phyloP scores from a whole-genome alignment of 2,329 filamentous ascomycete genomes.

The Sordariomycetes sp. region DNA sequence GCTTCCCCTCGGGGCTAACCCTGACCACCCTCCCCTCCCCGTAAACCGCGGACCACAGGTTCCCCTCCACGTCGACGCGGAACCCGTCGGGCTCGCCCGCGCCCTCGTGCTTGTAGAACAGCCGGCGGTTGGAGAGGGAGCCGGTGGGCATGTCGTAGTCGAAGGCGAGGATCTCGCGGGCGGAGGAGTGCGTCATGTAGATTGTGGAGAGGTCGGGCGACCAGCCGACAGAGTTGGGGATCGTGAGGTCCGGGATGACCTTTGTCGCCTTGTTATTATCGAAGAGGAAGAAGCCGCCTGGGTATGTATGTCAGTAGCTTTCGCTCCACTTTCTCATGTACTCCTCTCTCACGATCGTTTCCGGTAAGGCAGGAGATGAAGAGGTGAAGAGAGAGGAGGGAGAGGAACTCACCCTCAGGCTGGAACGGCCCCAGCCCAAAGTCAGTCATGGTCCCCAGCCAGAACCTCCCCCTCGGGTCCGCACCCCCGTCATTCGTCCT shows the following conservation, averaged over 20 bases:
- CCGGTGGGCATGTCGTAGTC: slow-evolving; percentile 58
- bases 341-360: no score
- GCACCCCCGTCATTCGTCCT: slow-evolving; percentile 72
- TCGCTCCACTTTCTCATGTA: not conserved
- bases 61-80: slow-evolving; percentile 70
- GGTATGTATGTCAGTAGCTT: not conserved
- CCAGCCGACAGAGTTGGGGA: slow-evolving; percentile 80
- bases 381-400: not conserved
- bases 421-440: slow-evolving; percentile 42
- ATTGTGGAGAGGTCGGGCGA: slow-evolving; percentile 58
- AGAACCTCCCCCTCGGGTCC: slow-evolving; percentile 70
- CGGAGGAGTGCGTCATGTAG: slow-evolving; percentile 73
- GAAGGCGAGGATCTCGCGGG: slow-evolving; percentile 56
- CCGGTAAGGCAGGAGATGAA: no score
- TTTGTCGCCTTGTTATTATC: slow-evolving; percentile 44
- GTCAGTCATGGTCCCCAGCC: slow-evolving; percentile 80
- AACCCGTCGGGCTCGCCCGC: slow-evolving; percentile 65
- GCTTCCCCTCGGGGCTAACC: slow-evolving; percentile 53
- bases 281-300: slow-evolving; percentile 64
- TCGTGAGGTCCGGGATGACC: slow-evolving; percentile 52
- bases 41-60: slow-evolving; percentile 81
- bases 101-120: slow-evolving; percentile 59
- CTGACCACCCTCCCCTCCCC: slow-evolving; percentile 64
- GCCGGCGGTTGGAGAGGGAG: slow-evolving; percentile 50
- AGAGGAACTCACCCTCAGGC: slow-evolving; percentile 34